Conservation (phyloP, 768 basidiomycete species). For the Russula sp. region DNA sequence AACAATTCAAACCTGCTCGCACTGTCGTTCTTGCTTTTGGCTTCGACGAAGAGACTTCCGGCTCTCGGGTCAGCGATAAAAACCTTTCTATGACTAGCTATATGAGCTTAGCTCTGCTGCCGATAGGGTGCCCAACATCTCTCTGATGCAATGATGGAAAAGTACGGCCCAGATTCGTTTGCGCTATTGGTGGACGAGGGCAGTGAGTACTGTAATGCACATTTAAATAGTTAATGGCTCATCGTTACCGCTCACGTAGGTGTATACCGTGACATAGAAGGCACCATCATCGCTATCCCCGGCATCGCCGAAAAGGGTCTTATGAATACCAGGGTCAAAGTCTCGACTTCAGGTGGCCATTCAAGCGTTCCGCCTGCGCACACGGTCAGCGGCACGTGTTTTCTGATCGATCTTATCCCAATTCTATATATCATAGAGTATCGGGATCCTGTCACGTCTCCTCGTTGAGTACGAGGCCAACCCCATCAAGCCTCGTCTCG, state of each 20-base stretch:
- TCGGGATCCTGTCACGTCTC: conserved; percentile 60
- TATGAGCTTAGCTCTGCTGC: neutral
- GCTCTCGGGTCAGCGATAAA: conserved; percentile 26
- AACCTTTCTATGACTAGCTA: neutral
- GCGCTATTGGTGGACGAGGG: conserved; percentile 89
- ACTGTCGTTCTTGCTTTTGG: conserved; percentile 37
- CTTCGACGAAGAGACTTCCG: conserved; percentile 45
- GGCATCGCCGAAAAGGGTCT: conserved; percentile 75
- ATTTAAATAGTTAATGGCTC: too few species aligned
- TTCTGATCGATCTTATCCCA: neutral
- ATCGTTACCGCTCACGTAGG: conserved; percentile 36
- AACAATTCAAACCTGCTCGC: conserved; percentile 41
- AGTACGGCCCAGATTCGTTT: conserved; percentile 70
- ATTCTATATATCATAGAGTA: too few species aligned
- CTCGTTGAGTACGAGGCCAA: conserved; percentile 27
- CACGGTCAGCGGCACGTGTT: conserved; percentile 48
- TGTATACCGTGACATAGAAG: conserved; percentile 50
- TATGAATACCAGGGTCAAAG: conserved; percentile 58
- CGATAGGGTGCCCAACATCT: conserved; percentile 55
- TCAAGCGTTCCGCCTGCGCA: conserved; percentile 81
- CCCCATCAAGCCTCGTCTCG: conserved; percentile 32
- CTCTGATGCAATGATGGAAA: conserved; percentile 47
- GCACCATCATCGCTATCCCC: conserved; percentile 56
- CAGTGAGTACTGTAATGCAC: conserved; percentile 41
- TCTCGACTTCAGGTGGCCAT: conserved; percentile 75